These are phyloP conservation scores for Theobroma cacao DNA, from an alignment of 345 rosid species.

Conservation along the genomic window DNA sequence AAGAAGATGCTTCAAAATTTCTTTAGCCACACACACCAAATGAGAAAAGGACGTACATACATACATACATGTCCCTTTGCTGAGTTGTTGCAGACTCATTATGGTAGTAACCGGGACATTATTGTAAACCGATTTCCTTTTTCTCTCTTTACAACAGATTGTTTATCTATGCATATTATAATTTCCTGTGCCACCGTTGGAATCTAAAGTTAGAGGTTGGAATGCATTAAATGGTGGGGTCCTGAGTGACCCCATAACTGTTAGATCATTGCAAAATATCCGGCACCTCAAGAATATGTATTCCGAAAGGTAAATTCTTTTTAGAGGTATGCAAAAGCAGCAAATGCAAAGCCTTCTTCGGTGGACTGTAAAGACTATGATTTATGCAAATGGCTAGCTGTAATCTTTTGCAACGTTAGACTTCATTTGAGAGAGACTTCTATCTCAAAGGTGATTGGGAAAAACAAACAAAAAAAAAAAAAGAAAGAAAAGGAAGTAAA, in stretches of 20 bases:
- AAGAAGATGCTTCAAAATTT: not conserved
- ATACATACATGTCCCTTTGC: conserved; percentile 9
- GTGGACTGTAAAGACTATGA: conserved; percentile 1
- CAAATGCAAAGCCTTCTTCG: not conserved
- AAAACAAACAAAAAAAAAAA: no score
- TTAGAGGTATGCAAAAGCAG: not conserved
- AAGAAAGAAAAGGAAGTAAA: not conserved
- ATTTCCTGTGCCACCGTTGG: not conserved
- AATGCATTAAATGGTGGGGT: conserved; percentile 20
- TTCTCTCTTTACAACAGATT: not conserved
- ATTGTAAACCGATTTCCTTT: not conserved
- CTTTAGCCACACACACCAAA: not conserved
- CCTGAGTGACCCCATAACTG: conserved; percentile 3
- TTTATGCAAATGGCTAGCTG: not conserved
- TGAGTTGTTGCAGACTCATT: conserved; percentile 13
- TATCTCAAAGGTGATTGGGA: not conserved
- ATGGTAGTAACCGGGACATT: not conserved
- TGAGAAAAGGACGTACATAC: not conserved
- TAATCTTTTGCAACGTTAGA: not conserved
- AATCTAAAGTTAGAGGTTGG: conserved; percentile 11
- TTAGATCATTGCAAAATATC: conserved; percentile 3
- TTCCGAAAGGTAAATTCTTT: not conserved
- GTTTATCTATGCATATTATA: not conserved
- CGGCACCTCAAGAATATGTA: conserved; percentile 6
- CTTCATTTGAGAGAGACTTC: not conserved